These are phyloP conservation scores for Penicillium olsonii DNA, from an alignment of 2,329 filamentous ascomycete species.

Conservation along the genomic window DNA sequence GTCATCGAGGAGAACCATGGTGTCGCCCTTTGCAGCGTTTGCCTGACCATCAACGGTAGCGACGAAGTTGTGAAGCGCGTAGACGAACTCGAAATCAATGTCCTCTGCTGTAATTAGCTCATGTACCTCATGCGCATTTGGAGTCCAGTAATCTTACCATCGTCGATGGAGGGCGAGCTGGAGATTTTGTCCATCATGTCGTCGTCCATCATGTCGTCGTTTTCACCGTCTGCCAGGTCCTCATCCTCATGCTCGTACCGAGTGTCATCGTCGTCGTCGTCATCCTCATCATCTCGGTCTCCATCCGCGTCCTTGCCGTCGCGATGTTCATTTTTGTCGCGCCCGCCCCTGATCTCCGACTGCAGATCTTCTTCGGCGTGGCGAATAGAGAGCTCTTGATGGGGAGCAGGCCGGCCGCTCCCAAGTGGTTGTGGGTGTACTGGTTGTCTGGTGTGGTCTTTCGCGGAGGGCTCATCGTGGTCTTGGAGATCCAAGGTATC, in stretches of 20 bases:
- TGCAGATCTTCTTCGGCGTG: conserved; percentile 75
- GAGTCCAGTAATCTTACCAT: conserved; percentile 69
- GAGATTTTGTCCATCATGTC: conserved; percentile 99
- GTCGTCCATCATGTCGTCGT: conserved; percentile 74
- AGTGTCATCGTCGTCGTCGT: conserved; percentile 19
- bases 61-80: conserved; percentile 95
- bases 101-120: conserved; percentile 92
- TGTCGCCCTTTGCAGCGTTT: conserved; percentile 97
- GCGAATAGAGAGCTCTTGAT: conserved; percentile 82
- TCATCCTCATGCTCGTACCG: conserved; percentile 44
- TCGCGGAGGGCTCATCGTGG: conserved; percentile 75
- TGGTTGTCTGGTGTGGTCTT: conserved; percentile 70
- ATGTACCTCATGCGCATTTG: too few relatives aligned
- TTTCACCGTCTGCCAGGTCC: conserved; percentile 64
- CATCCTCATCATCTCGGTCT: conserved; percentile 32
- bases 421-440: conserved; percentile 54
- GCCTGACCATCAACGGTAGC: conserved; percentile 97
- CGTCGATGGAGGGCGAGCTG: conserved; percentile 97
- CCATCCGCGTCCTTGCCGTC: conserved; percentile 37
- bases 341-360: conserved; percentile 69
- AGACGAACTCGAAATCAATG: conserved; percentile 99
- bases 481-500: conserved; percentile 96
- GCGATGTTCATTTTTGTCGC: conserved; percentile 53
- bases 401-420: conserved; percentile 65
- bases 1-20: conserved; percentile 96